These are phyloP conservation scores for Spongispora temasekensis DNA, from an alignment of 1,284 basidiomycete genomes.

Conservation along the genomic window DNA sequence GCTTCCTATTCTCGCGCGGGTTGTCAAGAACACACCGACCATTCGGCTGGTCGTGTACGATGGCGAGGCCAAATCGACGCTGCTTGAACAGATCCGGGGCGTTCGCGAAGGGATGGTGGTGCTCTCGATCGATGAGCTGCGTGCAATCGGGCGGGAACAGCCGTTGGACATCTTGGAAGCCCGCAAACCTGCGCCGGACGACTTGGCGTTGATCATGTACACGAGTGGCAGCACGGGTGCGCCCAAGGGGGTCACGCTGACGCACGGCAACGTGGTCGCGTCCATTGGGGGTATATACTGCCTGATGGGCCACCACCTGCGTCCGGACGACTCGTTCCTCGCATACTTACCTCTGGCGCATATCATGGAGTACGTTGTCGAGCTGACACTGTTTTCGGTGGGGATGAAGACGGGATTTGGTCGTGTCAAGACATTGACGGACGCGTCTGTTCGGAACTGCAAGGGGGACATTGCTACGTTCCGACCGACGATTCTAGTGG, in stretches of 20 bases:
- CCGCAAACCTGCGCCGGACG: slow-evolving; percentile 61
- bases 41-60: slow-evolving; percentile 89
- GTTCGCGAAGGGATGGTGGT: slow-evolving; percentile 60
- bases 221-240: slow-evolving; percentile 91
- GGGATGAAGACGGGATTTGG: slow-evolving; percentile 88
- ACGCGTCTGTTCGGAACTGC: slow-evolving; percentile 87
- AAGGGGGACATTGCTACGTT: slow-evolving; percentile 86
- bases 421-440: slow-evolving; percentile 95
- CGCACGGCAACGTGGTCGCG: slow-evolving; percentile 86
- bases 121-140: slow-evolving; percentile 70
- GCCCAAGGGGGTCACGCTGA: slow-evolving; percentile 93
- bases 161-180: slow-evolving; percentile 52
- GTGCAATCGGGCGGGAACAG: slow-evolving; percentile 59
- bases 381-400: slow-evolving; percentile 61
- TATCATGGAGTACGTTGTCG: slow-evolving; percentile 86
- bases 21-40: slow-evolving; percentile 70
- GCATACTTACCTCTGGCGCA: slow-evolving; percentile 94
- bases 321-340: slow-evolving; percentile 70
- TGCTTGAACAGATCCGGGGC: slow-evolving; percentile 60
- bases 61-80: slow-evolving; percentile 58
- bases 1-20: slow-evolving; percentile 68
- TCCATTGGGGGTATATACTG: slow-evolving; percentile 78
- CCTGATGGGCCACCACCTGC: slow-evolving; percentile 79
- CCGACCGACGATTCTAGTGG: slow-evolving; percentile 84
- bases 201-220: slow-evolving; percentile 94